A percentile compares a stretch with the other conserved stretches of the same genome.
phyloP scores from a whole-genome alignment of 2,329 filamentous ascomycete species.

The Sporothrix sp. region DNA sequence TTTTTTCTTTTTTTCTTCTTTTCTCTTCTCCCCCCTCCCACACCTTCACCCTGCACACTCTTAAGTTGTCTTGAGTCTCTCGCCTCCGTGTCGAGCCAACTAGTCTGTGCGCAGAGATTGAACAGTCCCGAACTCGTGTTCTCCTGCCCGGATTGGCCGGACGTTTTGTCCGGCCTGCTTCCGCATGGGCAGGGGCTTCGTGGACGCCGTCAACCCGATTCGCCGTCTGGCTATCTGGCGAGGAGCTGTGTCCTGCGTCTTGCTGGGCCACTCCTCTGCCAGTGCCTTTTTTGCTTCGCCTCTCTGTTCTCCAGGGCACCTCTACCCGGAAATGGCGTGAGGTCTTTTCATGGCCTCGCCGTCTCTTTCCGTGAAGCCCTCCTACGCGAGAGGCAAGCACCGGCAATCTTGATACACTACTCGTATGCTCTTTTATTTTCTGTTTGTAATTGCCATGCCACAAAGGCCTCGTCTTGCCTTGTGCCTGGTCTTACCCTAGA shows the following conservation, averaged over 20 bases:
- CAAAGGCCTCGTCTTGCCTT: too few species aligned
- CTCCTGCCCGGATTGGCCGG: conserved; percentile 28
- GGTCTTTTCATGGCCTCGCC: neutral
- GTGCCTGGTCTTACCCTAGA: too few species aligned
- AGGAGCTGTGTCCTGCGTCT: conserved; percentile 6
- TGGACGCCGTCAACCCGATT: conserved; percentile 24
- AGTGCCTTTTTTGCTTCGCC: neutral
- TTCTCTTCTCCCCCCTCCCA: neutral
- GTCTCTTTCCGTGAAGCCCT: neutral
- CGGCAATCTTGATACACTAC: conserved; percentile 13
- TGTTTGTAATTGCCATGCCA: too few species aligned
- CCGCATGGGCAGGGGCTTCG: conserved; percentile 23
- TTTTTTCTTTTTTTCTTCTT: neutral
- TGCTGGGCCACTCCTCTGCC: conserved; percentile 7
- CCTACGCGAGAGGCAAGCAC: conserved; percentile 9
- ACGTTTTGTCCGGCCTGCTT: conserved; percentile 40
- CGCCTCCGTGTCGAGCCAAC: conserved; percentile 78
- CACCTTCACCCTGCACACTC: conserved; percentile 58
- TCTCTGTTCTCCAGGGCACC: neutral
- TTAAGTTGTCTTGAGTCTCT: conserved; percentile 88
- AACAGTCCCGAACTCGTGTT: conserved; percentile 23
- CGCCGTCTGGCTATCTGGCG: neutral
- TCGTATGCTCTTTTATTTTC: neutral
- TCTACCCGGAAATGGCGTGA: neutral
- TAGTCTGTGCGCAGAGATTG: conserved; percentile 92